Evolutionary conservation across 2,329 filamentous ascomycete species (phyloP).

Genomic region (Dactylonectria estremocensis): DNA sequence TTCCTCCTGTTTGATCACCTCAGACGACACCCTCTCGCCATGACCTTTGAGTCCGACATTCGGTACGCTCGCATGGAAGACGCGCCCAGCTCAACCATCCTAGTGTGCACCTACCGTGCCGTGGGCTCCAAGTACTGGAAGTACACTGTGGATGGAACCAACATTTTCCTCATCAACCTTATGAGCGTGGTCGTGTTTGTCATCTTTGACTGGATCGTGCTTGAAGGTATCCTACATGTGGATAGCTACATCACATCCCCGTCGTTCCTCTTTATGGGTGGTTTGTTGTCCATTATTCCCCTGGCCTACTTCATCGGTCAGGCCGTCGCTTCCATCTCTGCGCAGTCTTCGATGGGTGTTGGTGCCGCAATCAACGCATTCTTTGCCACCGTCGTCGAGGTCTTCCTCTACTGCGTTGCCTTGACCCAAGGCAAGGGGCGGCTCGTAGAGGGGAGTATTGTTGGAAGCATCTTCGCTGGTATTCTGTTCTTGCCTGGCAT

Average conservation of each 20-base stretch:
- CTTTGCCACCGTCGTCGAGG: slow-evolving; percentile 97
- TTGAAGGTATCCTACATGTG: slow-evolving; percentile 78
- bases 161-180: slow-evolving; percentile 98
- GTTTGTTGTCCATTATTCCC: slow-evolving; percentile 93
- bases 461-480: slow-evolving; percentile 98
- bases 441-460: slow-evolving; percentile 95
- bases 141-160: slow-evolving; percentile 97
- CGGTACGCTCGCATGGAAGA: slow-evolving; percentile 80
- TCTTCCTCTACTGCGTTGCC: slow-evolving; percentile 97
- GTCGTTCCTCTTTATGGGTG: slow-evolving; percentile 88
- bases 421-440: slow-evolving; percentile 92
- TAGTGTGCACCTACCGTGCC: slow-evolving; percentile 96
- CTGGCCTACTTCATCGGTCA: slow-evolving; percentile 99
- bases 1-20: slow-evolving; percentile 92
- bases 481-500: slow-evolving; percentile 94
- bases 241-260: slow-evolving; percentile 84
- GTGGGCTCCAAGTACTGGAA: slow-evolving; percentile 98
- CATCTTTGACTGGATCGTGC: slow-evolving; percentile 91
- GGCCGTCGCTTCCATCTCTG: slow-evolving; percentile 97
- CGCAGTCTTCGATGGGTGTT: slow-evolving; percentile 97
- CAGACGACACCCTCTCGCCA: slow-evolving; percentile 89
- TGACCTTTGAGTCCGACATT: slow-evolving; percentile 93
- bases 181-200: slow-evolving; percentile 94
- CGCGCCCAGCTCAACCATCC: slow-evolving; percentile 84
- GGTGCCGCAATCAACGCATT: slow-evolving; percentile 98